These are phyloP conservation scores for Tricharina praecox DNA, from an alignment of 495 filamentous ascomycete species.

Conservation along the genomic window DNA sequence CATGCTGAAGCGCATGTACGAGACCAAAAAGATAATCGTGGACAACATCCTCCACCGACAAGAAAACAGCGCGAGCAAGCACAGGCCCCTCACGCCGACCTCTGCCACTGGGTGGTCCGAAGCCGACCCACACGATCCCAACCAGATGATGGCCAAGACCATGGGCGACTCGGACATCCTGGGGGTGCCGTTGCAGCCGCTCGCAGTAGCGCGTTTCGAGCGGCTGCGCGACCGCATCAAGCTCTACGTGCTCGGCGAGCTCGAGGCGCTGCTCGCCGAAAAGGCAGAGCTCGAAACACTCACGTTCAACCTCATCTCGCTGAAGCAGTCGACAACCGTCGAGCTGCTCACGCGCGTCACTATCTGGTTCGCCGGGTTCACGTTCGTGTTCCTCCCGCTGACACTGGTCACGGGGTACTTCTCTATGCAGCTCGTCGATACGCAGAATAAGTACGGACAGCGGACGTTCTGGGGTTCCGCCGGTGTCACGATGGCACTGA, in stretches of 20 bases:
- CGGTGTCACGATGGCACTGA: slow-evolving; percentile 47
- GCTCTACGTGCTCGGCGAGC: slow-evolving; percentile 63
- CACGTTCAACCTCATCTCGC: slow-evolving; percentile 65
- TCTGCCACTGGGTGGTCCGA: background rate
- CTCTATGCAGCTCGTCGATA: slow-evolving; percentile 46
- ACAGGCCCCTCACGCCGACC: background rate
- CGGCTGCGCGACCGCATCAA: slow-evolving; percentile 58
- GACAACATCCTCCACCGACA: slow-evolving; percentile 44
- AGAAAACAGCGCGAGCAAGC: slow-evolving; percentile 24
- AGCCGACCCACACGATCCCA: background rate
- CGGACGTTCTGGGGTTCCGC: slow-evolving; percentile 59
- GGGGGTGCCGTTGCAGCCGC: slow-evolving; percentile 43
- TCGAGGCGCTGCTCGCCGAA: slow-evolving; percentile 60
- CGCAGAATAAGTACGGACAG: slow-evolving; percentile 40
- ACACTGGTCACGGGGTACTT: slow-evolving; percentile 78
- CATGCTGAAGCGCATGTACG: slow-evolving; percentile 56
- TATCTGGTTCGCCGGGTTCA: slow-evolving; percentile 66
- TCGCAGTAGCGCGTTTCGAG: slow-evolving; percentile 57
- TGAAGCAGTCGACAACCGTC: slow-evolving; percentile 64
- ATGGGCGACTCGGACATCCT: slow-evolving; percentile 27
- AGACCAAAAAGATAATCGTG: slow-evolving; percentile 65
- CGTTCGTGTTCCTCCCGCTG: slow-evolving; percentile 70
- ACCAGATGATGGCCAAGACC: background rate
- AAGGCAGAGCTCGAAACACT: slow-evolving; percentile 62
- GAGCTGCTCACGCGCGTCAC: slow-evolving; percentile 65